Evolutionary conservation across 257 asterid species (phyloP).

Genomic region (Penstemon eatonii): DNA sequence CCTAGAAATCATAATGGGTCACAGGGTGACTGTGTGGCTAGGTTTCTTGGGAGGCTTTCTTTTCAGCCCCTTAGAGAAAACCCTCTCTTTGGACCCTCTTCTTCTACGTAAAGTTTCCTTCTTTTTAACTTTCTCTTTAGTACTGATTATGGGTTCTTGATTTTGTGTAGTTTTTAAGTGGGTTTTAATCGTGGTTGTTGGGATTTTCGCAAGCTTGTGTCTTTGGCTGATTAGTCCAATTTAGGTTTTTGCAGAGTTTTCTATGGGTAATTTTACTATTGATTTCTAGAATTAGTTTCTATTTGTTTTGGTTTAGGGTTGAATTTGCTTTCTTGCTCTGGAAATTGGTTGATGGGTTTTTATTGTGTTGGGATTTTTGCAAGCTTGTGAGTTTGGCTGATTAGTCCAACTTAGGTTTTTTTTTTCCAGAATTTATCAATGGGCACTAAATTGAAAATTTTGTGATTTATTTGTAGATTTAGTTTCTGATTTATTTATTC

Average conservation of each 20-base stretch:
- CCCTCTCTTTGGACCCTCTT: slow-evolving; percentile 96
- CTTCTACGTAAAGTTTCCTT: slow-evolving; percentile 52
- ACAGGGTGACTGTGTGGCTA: slow-evolving; percentile 63
- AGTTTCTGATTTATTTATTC: too few relatives aligned
- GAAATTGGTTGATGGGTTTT: slow-evolving; percentile 2
- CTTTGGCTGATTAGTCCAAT: background rate
- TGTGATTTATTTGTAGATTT: too few relatives aligned
- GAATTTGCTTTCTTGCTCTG: slow-evolving; percentile 8
- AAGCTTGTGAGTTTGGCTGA: slow-evolving; percentile 10
- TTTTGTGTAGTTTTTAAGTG: slow-evolving; percentile 5
- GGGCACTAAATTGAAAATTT: background rate
- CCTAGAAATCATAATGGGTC: slow-evolving; percentile 47
- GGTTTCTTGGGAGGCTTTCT: slow-evolving; percentile 84
- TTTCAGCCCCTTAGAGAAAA: slow-evolving; percentile 91
- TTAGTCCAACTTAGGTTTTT: background rate
- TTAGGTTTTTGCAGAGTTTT: background rate
- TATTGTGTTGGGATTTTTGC: background rate
- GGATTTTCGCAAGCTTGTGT: slow-evolving; percentile 10
- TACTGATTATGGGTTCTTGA: background rate
- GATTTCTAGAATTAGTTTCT: background rate
- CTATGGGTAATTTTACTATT: too few relatives aligned
- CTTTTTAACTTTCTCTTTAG: background rate
- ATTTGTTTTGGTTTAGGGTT: slow-evolving; percentile 17
- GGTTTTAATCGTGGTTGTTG: slow-evolving; percentile 19
- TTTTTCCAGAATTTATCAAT: background rate